Evolutionary conservation across 2,329 filamentous ascomycete species (phyloP).

Genomic region (Cytospora piceicola): DNA sequence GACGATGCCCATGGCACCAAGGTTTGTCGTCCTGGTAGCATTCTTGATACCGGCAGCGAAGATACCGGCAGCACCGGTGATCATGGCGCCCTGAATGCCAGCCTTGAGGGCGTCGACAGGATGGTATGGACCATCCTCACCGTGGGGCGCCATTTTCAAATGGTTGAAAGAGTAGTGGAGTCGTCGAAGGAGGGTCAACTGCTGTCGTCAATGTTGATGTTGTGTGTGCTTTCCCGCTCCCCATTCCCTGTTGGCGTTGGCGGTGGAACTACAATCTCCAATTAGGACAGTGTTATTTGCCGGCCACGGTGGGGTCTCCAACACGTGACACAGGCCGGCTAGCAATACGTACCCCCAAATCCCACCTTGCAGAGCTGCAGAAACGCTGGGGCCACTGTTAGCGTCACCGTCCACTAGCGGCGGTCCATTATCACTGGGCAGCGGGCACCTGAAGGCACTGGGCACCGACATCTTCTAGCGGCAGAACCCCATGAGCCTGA

Average conservation of each 20-base stretch:
- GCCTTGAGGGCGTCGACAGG: slow-evolving; percentile 61
- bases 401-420: not conserved
- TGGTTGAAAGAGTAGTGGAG: slow-evolving; percentile 12
- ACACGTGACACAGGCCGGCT: not conserved
- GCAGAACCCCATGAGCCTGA: not conserved
- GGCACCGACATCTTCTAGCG: not conserved
- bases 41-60: slow-evolving; percentile 70
- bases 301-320: not conserved
- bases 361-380: not conserved
- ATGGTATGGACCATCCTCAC: slow-evolving; percentile 40
- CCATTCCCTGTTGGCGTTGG: not conserved
- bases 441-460: too few species aligned
- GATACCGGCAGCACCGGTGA: slow-evolving; percentile 63
- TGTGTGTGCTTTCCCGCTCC: slow-evolving; percentile 8
- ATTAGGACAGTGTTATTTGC: not conserved
- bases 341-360: not conserved
- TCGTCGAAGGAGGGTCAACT: slow-evolving; percentile 20
- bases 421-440: not conserved
- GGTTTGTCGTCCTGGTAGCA: slow-evolving; percentile 79
- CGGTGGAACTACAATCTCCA: slow-evolving; percentile 18
- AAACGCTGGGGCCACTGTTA: not conserved
- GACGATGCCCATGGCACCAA: slow-evolving; percentile 80
- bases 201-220: slow-evolving; percentile 20
- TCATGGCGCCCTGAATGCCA: slow-evolving; percentile 57
- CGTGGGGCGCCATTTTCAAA: slow-evolving; percentile 39